Conservation (phyloP, 768 basidiomycete genomes). For the Pisolithus tinctorius region DNA sequence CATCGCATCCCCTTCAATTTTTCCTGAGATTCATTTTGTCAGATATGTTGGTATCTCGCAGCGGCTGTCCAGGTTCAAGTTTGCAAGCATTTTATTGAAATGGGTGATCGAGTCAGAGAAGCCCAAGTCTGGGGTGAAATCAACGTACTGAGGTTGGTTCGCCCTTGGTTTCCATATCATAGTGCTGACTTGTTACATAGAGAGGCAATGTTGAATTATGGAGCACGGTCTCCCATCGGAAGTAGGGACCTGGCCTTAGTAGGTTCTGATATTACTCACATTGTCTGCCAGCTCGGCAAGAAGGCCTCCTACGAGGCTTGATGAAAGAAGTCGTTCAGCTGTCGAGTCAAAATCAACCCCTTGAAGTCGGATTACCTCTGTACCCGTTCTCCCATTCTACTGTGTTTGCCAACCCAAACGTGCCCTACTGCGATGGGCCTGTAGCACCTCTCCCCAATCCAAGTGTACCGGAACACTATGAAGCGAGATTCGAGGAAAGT, state of each 20-base stretch:
- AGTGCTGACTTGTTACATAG: slow-evolving; percentile 30
- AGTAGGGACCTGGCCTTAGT: slow-evolving; percentile 41
- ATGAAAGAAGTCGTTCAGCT: slow-evolving; percentile 82
- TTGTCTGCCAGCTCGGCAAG: slow-evolving; percentile 60
- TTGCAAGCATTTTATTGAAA: slow-evolving; percentile 82
- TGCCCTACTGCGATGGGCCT: slow-evolving; percentile 23
- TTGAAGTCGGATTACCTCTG: slow-evolving; percentile 73
- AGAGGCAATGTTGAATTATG: slow-evolving; percentile 80
- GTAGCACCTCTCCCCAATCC: slow-evolving; percentile 26
- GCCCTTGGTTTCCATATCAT: background rate
- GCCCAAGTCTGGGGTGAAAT: slow-evolving; percentile 84
- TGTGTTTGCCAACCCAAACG: slow-evolving; percentile 48
- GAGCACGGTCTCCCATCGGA: slow-evolving; percentile 73
- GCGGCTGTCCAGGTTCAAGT: slow-evolving; percentile 82
- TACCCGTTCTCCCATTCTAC: slow-evolving; percentile 75
- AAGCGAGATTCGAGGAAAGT: slow-evolving; percentile 2
- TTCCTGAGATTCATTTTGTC: slow-evolving; percentile 11
- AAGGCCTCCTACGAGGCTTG: slow-evolving; percentile 71
- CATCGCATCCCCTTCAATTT: background rate
- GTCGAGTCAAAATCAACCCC: slow-evolving; percentile 73
- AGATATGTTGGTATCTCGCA: slow-evolving; percentile 91
- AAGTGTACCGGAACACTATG: slow-evolving; percentile 4
- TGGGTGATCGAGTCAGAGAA: slow-evolving; percentile 66
- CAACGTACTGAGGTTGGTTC: slow-evolving; percentile 63
- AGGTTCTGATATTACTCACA: slow-evolving; percentile 4